Base-by-base conservation (phyloP, 2,329 filamentous ascomycete genomes). In the Neopestalotiopsis sp. region DNA sequence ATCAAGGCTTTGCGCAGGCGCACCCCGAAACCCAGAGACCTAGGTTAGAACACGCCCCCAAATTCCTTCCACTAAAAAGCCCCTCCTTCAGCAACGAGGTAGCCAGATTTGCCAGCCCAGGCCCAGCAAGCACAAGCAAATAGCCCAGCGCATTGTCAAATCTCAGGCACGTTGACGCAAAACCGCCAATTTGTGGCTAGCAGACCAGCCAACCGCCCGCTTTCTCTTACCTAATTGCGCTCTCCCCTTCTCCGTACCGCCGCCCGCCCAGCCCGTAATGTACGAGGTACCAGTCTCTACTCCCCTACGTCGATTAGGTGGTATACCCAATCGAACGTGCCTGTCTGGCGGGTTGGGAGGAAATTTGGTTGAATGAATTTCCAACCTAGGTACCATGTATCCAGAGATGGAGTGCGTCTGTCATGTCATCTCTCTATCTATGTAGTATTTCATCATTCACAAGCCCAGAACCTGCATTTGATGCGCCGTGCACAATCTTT, bases 201-300 rank as follows among this genome's bases (percentile, higher is more conserved):
- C 45, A 53, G n/a, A 20, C 45, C 45, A 53, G 9, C 45, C 45
- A 53, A 53, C 45, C 45, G 45, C 45, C 20, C 45, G 30, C 61
- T 38, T 38, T 63, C 61, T 63, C 13, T 63, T 63, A 63, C 61
- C 28, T 63, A 63, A 63, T 42, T 63, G 45, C 45, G 45, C 45
- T 53, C 45, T 53, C 45, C 45, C 32, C 30, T 38, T 34, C 61
- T 38, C 61, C n/a, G 61, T 63, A 38, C 61, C 61, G 61, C 61
- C 30, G 34, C 34, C 34, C 34, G 34, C 34, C 34, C 34, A 28
- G 34, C 34, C 34, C 34, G 34, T 38, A 38, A 7, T 38, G 34
- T 38, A 38, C 10, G 34, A 38, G 34, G 34, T 38, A 38, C 34
- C 34, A 28, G 24, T 3, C 24, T 28, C 1, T 38, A 38, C 34